Evolutionary conservation across 2,329 filamentous ascomycete genomes (phyloP).

Genomic region (Cercospora berteroae): DNA sequence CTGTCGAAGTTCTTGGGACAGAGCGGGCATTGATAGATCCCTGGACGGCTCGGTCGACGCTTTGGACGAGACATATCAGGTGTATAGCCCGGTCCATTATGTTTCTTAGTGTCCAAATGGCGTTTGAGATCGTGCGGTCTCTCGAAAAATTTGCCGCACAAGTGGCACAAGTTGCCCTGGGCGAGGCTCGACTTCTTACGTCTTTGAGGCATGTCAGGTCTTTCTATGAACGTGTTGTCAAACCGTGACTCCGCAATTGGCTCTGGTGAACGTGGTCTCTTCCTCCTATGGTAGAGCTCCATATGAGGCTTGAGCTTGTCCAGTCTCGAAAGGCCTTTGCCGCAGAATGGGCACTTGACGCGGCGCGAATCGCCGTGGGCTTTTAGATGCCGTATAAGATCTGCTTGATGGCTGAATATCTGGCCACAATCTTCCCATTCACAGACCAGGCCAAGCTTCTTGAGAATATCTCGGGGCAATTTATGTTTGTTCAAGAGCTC

Average conservation of each 20-base stretch:
- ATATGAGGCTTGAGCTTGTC: conserved; percentile 6
- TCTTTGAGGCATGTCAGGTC: neutral
- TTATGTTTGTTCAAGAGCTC: neutral
- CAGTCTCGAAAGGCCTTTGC: conserved; percentile 4
- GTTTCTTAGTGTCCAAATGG: neutral
- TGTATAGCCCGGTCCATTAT: neutral
- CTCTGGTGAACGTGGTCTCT: neutral
- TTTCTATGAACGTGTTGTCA: neutral
- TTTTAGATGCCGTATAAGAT: neutral
- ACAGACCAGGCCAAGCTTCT: neutral
- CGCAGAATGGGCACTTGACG: conserved; percentile 4
- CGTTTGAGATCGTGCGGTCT: neutral
- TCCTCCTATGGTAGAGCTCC: neutral
- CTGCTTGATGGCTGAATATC: neutral
- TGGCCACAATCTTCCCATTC: neutral
- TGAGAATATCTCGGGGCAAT: neutral
- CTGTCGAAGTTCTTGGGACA: neutral
- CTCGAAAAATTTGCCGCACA: neutral
- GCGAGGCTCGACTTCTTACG: neutral
- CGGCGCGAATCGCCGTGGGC: neutral
- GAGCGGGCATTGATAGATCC: neutral
- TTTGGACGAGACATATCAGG: neutral
- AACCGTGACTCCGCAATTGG: neutral
- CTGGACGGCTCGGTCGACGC: neutral
- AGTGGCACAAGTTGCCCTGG: neutral